Evolutionary conservation across 176 grass and related monocot species (phyloP).

Genomic region (Musa acuminata): DNA sequence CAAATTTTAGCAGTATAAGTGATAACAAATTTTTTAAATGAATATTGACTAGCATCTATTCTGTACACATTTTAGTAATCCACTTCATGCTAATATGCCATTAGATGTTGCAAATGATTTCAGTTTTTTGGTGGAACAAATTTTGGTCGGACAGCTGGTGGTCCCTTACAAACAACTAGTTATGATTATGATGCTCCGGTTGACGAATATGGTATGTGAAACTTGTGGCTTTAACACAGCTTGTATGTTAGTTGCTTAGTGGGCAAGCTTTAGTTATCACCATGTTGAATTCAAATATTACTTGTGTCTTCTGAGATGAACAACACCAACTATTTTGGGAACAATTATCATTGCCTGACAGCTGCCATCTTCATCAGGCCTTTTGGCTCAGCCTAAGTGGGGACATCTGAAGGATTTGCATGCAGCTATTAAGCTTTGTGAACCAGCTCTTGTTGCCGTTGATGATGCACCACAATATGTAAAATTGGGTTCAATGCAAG

Average conservation of each 20-base stretch:
- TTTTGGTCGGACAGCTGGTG: slow-evolving; percentile 88
- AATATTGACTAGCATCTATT: neutral
- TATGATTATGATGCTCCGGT: slow-evolving; percentile 97
- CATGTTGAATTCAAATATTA: too few species aligned
- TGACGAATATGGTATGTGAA: slow-evolving; percentile 77
- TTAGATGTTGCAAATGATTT: slow-evolving; percentile 20
- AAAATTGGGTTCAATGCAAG: slow-evolving; percentile 87
- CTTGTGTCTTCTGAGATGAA: neutral
- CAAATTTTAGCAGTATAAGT: neutral
- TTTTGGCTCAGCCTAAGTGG: slow-evolving; percentile 89
- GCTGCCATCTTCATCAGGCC: slow-evolving; percentile 36
- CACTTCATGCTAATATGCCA: neutral
- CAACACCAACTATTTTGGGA: neutral
- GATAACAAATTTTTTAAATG: neutral
- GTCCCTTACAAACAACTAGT: slow-evolving; percentile 84
- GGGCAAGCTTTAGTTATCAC: neutral
- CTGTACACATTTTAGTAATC: neutral
- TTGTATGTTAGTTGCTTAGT: neutral
- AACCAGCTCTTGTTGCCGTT: slow-evolving; percentile 80
- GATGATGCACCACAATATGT: slow-evolving; percentile 70
- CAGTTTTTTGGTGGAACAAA: slow-evolving; percentile 98
- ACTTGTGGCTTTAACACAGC: neutral
- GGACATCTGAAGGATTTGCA: slow-evolving; percentile 91
- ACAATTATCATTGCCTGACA: neutral
- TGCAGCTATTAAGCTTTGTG: slow-evolving; percentile 79